Evolutionary conservation across 345 rosid species (phyloP), one percentile per base, ranked within the genome.

Genomic region (Syzygium aqueum): DNA sequence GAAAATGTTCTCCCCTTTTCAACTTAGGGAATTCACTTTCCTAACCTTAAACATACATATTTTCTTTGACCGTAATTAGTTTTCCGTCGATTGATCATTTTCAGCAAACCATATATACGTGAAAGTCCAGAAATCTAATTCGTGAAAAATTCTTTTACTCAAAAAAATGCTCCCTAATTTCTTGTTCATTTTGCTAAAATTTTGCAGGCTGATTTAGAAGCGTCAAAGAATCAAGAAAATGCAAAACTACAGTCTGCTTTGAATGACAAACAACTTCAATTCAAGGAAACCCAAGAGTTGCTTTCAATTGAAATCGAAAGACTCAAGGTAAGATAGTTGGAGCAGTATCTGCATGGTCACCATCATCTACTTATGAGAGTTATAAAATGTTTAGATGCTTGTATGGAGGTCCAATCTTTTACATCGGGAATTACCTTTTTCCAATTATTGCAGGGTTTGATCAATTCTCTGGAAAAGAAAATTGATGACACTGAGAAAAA

Each of bases 401-500:
- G 25, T 73, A 0, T 84, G 30, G 53, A 23, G 85, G 9, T 52
- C 57, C 53, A 21, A 46, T 46, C 37, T 54, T 85, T 51, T 37
- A n/a, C 33, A 19, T 9, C 61, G 53, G 78, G 27, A 52, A 40
- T 73, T 73, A 28, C 17, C 43, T 28, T 78, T 10, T 91, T 73
- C 40, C 65, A 40, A 57, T 52, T 43, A 89, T 78, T 93, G 87
- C 93, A 97, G 99, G 96, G 91, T 23, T 87, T 95, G 91, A 97
- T 96, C 53, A 92, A 90, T 88, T 95, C 98, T 12, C 87, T 97
- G 90, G 99, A 96, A 92, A 90, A 88, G 91, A 95, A 95, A 92
- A 93, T 96, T 87, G 99, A 95, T 89, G 99, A 94, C 89, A 95
- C 98, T 5, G 98, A 97, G 91, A 95, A 94, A 84, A 95, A 92